These are phyloP conservation scores for Larix kaempferi DNA, from an alignment of 75 land plant genomes.

Conservation along the genomic window DNA sequence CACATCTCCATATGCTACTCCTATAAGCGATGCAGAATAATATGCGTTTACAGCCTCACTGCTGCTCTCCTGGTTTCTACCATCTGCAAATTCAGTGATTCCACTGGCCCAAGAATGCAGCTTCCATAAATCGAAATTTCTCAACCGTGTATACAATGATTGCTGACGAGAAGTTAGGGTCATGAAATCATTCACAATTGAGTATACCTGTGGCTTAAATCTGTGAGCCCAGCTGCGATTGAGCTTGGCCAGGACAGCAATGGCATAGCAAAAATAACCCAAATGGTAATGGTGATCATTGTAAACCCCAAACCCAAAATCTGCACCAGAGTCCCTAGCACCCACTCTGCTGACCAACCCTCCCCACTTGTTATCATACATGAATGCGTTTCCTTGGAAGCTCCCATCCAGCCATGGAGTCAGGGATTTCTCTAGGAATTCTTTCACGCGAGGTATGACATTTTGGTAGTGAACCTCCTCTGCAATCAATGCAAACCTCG, in stretches of 20 bases:
- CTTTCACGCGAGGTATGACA: slow-evolving; percentile 35
- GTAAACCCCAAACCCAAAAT: slow-evolving; percentile 86
- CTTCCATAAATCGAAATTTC: slow-evolving; percentile 82
- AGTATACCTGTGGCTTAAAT: slow-evolving; percentile 68
- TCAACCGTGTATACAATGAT: slow-evolving; percentile 54
- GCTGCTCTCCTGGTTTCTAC: slow-evolving; percentile 95
- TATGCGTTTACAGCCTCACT: slow-evolving; percentile 92
- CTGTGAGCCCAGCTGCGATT: slow-evolving; percentile 69
- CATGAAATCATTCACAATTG: slow-evolving; percentile 81
- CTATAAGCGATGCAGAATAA: slow-evolving; percentile 82
- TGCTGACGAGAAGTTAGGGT: slow-evolving; percentile 17
- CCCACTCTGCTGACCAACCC: slow-evolving; percentile 73
- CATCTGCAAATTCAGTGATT: slow-evolving; percentile 84
- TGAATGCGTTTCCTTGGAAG: slow-evolving; percentile 59
- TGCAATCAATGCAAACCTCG: slow-evolving; percentile 79
- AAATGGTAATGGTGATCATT: slow-evolving; percentile 88
- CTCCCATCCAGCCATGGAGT: slow-evolving; percentile 90
- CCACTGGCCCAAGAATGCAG: slow-evolving; percentile 98
- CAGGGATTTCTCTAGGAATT: slow-evolving; percentile 51
- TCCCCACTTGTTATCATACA: slow-evolving; percentile 83
- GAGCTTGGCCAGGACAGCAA: slow-evolving; percentile 80
- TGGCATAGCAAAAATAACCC: slow-evolving; percentile 88
- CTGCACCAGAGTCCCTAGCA: slow-evolving; percentile 57
- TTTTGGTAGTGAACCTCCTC: slow-evolving; percentile 60
- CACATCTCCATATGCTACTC: slow-evolving; percentile 65